Conservation (phyloP, 345 rosid genomes). For the Hypericum androsaemum region DNA sequence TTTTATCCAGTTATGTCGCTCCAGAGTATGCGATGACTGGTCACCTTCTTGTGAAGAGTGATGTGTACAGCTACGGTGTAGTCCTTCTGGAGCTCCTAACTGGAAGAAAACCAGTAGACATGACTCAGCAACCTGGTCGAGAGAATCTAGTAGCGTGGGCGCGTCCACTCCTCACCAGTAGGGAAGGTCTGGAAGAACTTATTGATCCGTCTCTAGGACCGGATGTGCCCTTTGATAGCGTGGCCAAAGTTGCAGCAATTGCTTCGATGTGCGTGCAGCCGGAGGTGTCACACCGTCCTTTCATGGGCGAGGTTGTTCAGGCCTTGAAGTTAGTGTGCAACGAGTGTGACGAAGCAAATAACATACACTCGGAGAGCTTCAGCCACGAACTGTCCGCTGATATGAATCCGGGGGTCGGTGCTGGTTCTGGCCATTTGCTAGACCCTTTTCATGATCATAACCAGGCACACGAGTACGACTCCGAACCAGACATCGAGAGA, state of each 20-base stretch:
- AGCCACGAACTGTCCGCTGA: conserved; percentile 41
- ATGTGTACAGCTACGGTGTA: conserved; percentile 96
- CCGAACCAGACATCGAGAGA: conserved; percentile 52
- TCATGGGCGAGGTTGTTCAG: conserved; percentile 98
- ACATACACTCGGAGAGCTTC: conserved; percentile 42
- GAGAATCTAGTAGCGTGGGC: conserved; percentile 95
- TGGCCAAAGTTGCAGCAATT: conserved; percentile 82
- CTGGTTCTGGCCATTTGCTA: conserved; percentile 31
- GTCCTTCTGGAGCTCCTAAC: conserved; percentile 90
- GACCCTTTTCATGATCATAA: conserved; percentile 28
- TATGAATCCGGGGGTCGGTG: conserved; percentile 33
- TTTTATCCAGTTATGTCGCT: conserved; percentile 67
- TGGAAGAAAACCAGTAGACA: conserved; percentile 84
- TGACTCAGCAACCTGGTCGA: conserved; percentile 80
- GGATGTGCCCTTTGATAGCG: conserved; percentile 60
- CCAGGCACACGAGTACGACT: conserved; percentile 35
- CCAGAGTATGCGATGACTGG: conserved; percentile 99
- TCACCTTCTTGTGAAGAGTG: conserved; percentile 96
- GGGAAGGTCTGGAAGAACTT: conserved; percentile 61
- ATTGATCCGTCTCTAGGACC: conserved; percentile 59
- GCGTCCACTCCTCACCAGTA: conserved; percentile 64
- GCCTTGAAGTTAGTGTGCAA: conserved; percentile 82
- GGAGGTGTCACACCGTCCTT: conserved; percentile 91
- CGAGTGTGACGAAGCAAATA: conserved; percentile 78
- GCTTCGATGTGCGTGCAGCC: conserved; percentile 98